Base-by-base conservation (phyloP, 345 rosid species). In the Eutrema yunnanense region DNA sequence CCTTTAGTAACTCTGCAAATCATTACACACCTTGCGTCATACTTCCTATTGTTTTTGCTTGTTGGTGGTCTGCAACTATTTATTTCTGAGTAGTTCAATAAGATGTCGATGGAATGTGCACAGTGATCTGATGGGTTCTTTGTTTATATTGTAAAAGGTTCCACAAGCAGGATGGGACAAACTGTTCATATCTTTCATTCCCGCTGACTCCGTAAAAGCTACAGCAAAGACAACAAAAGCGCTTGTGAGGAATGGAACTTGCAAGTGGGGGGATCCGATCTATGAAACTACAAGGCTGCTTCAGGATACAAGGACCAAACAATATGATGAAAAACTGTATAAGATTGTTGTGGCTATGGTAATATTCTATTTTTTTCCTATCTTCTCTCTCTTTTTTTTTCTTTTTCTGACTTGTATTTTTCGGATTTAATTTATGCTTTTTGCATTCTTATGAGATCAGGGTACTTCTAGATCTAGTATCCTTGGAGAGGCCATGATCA, bases 251-350 rank as follows among this genome's bases (percentile, higher is more conserved):
- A 95, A 91, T 56, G 96, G 97, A 76, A 82, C 86, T 42, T 95
- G 99, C 85, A 95, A 95, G 79, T 95, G 99, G 99, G 96, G 82
- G 19, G 99, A 95, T 90, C 99, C 99, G 3, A 92, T 95, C 75
- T 95, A 95, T 65, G 99, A 95, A 83, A 88, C 96, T 49, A 92
- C 99, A 2, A 87, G 97, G 79, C 93, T 95, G 75, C 93, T 95
- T 61, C 97, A 86, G 78, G 96, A 95, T 71, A 75, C 80, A 50
- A 86, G 81, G 82, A 90, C 87, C 61, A 95, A 84, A 73, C 89
- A 83, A 54, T 92, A 79, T 10, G 96, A 95, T 68, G 92, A 88
- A 72, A 95, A 95, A 81, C 82, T 87, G 8, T 95, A 88, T 75
- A 95, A 88, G 82, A 75, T 92, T 79, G 85, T 90, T 69, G 84